phyloP scores from a whole-genome alignment of 2,329 filamentous ascomycete genomes.

The Aspergillus japonicus region DNA sequence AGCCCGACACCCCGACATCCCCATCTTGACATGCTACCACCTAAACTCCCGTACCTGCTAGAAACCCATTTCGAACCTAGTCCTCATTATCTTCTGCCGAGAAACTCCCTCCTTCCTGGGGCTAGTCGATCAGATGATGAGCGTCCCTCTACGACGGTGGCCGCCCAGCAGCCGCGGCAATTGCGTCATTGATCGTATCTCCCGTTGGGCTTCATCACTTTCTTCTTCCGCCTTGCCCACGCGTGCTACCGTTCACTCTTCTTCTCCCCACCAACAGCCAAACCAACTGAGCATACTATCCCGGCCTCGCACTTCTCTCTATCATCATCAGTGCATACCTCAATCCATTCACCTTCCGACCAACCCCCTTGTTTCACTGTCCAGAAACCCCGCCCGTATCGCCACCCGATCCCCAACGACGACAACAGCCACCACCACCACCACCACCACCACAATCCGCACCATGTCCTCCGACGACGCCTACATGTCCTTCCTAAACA shows the following conservation, averaged over 20 bases:
- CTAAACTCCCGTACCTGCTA: neutral
- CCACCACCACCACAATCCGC: slow-evolving; percentile 7
- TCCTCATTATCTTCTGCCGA: neutral
- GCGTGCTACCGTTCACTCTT: neutral
- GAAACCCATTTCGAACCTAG: neutral
- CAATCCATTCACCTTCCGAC: neutral
- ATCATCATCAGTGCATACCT: neutral
- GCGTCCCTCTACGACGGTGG: slow-evolving; percentile 14
- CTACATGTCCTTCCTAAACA: slow-evolving; percentile 81
- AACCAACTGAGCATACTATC: neutral
- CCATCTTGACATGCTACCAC: no score
- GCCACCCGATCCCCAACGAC: neutral
- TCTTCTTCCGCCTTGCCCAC: slow-evolving; percentile 8
- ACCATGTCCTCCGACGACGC: slow-evolving; percentile 67
- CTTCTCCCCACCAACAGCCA: neutral
- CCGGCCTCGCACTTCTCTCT: neutral
- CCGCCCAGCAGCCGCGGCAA: slow-evolving; percentile 16
- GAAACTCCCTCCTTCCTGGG: neutral
- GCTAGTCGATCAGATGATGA: slow-evolving; percentile 1
- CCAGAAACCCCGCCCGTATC: neutral
- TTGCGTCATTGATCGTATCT: slow-evolving; percentile 28
- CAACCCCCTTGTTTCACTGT: neutral
- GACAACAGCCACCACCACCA: slow-evolving; percentile 9
- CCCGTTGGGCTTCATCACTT: slow-evolving; percentile 13
- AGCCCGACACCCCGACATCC: neutral